Evolutionary conservation across 2,329 filamentous ascomycete genomes (phyloP).

Genomic region (Hypoxylon sp.): DNA sequence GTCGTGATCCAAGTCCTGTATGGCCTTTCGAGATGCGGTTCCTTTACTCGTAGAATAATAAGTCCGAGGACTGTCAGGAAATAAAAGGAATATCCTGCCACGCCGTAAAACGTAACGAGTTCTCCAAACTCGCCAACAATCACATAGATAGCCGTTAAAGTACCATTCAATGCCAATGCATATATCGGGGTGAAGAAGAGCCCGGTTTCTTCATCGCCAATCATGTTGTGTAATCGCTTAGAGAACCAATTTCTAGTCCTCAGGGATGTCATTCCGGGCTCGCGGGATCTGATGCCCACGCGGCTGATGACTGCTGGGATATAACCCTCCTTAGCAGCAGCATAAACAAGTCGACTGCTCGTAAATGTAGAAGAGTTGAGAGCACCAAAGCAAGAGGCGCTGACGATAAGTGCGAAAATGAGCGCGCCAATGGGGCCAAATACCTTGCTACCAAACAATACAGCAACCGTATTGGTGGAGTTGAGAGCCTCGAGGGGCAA

Average conservation of each 20-base stretch:
- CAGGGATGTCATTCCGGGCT: slow-evolving; percentile 60
- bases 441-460: slow-evolving; percentile 91
- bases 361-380: slow-evolving; percentile 97
- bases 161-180: slow-evolving; percentile 85
- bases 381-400: slow-evolving; percentile 92
- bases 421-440: slow-evolving; percentile 88
- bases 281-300: slow-evolving; percentile 75
- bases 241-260: slow-evolving; percentile 70
- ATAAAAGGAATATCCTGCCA: slow-evolving; percentile 97
- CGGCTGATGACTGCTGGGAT: slow-evolving; percentile 86
- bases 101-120: slow-evolving; percentile 95
- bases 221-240: slow-evolving; percentile 71
- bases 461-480: slow-evolving; percentile 93
- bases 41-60: slow-evolving; percentile 88
- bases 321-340: slow-evolving; percentile 94
- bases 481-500: slow-evolving; percentile 86
- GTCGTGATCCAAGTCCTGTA: slow-evolving; percentile 98
- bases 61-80: slow-evolving; percentile 95
- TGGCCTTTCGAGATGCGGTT: slow-evolving; percentile 89
- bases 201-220: slow-evolving; percentile 83
- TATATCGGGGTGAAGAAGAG: slow-evolving; percentile 96
- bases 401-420: slow-evolving; percentile 89
- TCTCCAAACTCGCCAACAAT: slow-evolving; percentile 91
- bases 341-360: slow-evolving; percentile 91
- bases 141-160: slow-evolving; percentile 83